phyloP scores from a whole-genome alignment of 2,329 filamentous ascomycete genomes.

The Ophiosphaerella korrae region DNA sequence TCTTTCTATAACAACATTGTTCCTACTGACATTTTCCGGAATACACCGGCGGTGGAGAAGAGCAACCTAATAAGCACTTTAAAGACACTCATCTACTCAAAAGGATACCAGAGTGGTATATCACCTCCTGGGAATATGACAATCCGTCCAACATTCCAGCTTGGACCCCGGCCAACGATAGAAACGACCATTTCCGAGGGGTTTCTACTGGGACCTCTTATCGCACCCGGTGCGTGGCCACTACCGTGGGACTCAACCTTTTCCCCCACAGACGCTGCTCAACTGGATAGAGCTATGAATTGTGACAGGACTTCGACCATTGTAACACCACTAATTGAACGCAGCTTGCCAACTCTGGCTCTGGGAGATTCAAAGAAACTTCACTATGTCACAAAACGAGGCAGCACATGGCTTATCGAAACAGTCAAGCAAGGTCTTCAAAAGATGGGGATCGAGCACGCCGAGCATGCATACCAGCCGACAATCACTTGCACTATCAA shows the following conservation, averaged over 20 bases:
- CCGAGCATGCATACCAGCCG: slow-evolving; percentile 15
- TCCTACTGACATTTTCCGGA: slow-evolving; percentile 29
- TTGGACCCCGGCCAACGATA: slow-evolving; percentile 8
- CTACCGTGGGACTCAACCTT: slow-evolving; percentile 35
- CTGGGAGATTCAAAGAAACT: slow-evolving; percentile 31
- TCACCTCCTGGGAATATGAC: neutral
- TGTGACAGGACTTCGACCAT: slow-evolving; percentile 2
- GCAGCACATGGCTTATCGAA: slow-evolving; percentile 32
- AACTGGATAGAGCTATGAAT: slow-evolving; percentile 23
- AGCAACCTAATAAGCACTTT: slow-evolving; percentile 21
- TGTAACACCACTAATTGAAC: slow-evolving; percentile 7
- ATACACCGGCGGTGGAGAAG: slow-evolving; percentile 28
- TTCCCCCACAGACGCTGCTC: slow-evolving; percentile 21
- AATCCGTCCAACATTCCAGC: neutral
- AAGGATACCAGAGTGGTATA: neutral
- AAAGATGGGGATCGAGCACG: slow-evolving; percentile 31
- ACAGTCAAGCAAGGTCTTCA: slow-evolving; percentile 26
- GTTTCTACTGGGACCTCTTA: slow-evolving; percentile 26
- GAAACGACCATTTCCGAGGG: slow-evolving; percentile 21
- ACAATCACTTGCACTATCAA: slow-evolving; percentile 29
- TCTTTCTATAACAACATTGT: slow-evolving; percentile 26
- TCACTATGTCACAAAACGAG: slow-evolving; percentile 31
- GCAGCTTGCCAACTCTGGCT: slow-evolving; percentile 17
- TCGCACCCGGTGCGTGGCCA: slow-evolving; percentile 30
- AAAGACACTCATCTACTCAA: slow-evolving; percentile 10